Conservation (phyloP, 2,329 filamentous ascomycete species). For the Alternaria triticimaculans region DNA sequence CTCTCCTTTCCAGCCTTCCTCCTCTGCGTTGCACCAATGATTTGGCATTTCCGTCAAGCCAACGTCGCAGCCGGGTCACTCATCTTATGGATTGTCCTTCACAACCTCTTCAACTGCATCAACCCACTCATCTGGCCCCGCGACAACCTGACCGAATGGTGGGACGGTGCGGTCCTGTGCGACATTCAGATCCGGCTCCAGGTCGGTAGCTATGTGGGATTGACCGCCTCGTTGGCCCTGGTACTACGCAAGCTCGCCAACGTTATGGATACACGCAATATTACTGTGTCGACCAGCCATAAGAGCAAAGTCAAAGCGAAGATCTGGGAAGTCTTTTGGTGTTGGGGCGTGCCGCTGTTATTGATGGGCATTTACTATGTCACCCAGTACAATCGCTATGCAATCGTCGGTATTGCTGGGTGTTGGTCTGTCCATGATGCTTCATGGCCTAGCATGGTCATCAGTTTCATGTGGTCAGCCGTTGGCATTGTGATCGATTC, state of each 20-base stretch:
- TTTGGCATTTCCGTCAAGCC: constrained; percentile 65
- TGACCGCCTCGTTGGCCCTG: constrained; percentile 61
- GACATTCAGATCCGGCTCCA: constrained; percentile 69
- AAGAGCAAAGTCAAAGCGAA: constrained; percentile 56
- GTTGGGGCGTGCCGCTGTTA: constrained; percentile 62
- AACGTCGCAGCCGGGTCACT: constrained; percentile 67
- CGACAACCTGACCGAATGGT: constrained; percentile 63
- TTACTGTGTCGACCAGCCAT: constrained; percentile 59
- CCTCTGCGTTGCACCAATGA: constrained; percentile 63
- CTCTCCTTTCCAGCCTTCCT: constrained; percentile 59
- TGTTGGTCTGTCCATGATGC: constrained; percentile 62
- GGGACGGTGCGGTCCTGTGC: constrained; percentile 66
- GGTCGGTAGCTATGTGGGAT: constrained; percentile 59
- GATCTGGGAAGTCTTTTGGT: constrained; percentile 62
- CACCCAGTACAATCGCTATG: constrained; percentile 66
- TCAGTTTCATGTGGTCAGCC: constrained; percentile 64
- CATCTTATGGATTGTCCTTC: constrained; percentile 62
- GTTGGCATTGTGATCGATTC: constrained; percentile 60
- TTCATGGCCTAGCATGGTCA: constrained; percentile 64
- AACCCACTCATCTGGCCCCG: constrained; percentile 71
- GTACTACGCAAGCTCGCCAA: constrained; percentile 66
- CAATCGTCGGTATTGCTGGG: constrained; percentile 64
- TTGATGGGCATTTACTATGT: constrained; percentile 65
- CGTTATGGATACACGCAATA: constrained; percentile 66
- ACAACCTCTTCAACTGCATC: constrained; percentile 64